These are phyloP conservation scores for Aspergillus niger DNA, from an alignment of 2,329 filamentous ascomycete species.

Conservation along the genomic window DNA sequence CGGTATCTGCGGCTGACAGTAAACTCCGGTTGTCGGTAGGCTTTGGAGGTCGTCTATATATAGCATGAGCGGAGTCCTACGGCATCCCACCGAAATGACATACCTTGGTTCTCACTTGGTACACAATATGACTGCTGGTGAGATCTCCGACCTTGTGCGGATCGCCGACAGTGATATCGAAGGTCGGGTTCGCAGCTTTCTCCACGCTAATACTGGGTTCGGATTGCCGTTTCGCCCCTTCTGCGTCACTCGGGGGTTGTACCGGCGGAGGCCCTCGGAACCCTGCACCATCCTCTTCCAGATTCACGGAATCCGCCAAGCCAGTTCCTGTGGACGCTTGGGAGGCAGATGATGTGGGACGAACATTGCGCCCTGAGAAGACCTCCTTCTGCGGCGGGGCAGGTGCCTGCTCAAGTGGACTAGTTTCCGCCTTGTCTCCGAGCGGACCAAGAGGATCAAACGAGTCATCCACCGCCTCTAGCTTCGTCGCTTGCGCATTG, in stretches of 20 bases:
- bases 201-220: constrained; percentile 87
- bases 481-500: constrained; percentile 61
- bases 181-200: constrained; percentile 88
- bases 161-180: constrained; percentile 89
- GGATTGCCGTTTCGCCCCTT: constrained; percentile 53
- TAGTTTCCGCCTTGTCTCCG: constrained; percentile 47
- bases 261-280: constrained; percentile 64
- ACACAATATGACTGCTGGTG: constrained; percentile 96
- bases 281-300: constrained; percentile 70
- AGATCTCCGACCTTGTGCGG: constrained; percentile 97
- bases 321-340: constrained; percentile 53
- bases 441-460: constrained; percentile 64
- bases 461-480: constrained; percentile 64
- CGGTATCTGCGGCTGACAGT: constrained; percentile 91
- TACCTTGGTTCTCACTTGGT: constrained; percentile 92
- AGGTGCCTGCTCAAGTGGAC: constrained; percentile 55
- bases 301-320: constrained; percentile 67
- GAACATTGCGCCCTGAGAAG: constrained; percentile 38
- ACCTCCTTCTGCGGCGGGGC: constrained; percentile 63
- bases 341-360: constrained; percentile 43
- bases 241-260: constrained; percentile 49
- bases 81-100: constrained; percentile 15
- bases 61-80: constrained; percentile 12
- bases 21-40: constrained; percentile 89
- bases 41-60: constrained; percentile 84